A percentile compares a stretch with the other conserved stretches of the same genome.
Evolutionary conservation across 1,284 basidiomycete species (phyloP).

Genomic region (Gymnopus androsaceus): DNA sequence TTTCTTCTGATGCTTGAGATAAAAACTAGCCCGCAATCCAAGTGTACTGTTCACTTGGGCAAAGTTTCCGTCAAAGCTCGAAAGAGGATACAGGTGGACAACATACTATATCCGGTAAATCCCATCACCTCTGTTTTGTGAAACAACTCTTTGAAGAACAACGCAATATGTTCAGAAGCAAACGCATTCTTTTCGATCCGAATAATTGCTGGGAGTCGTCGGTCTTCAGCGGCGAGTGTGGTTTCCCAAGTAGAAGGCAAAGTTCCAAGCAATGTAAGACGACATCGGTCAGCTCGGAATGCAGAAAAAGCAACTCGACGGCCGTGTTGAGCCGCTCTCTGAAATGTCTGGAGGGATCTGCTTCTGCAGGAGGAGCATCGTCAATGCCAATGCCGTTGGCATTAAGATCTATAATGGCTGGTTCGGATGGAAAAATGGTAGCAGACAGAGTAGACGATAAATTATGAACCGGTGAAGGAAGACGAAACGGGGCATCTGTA

Average conservation of each 20-base stretch:
- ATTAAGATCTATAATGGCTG: not conserved
- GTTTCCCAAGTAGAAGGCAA: slow-evolving; percentile 21
- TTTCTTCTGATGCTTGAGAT: slow-evolving; percentile 26
- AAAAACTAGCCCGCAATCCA: slow-evolving; percentile 48
- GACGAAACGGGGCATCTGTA: slow-evolving; percentile 24
- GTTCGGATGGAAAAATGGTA: slow-evolving; percentile 9
- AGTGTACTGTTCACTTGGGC: slow-evolving; percentile 37
- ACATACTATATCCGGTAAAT: slow-evolving; percentile 48
- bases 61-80: slow-evolving; percentile 15
- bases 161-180: slow-evolving; percentile 26
- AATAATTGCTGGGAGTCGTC: slow-evolving; percentile 26
- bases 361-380: not conserved
- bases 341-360: not conserved
- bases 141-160: slow-evolving; percentile 32
- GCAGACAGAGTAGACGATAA: slow-evolving; percentile 24
- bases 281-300: slow-evolving; percentile 26
- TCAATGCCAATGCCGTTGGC: not conserved
- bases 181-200: slow-evolving; percentile 45
- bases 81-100: slow-evolving; percentile 35
- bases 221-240: slow-evolving; percentile 26
- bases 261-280: slow-evolving; percentile 34
- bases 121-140: slow-evolving; percentile 33
- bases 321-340: slow-evolving; percentile 14
- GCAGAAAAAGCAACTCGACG: slow-evolving; percentile 3
- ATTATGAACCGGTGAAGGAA: slow-evolving; percentile 20